Percentiles rank a stretch among this genome's conserved stretches.
phyloP scores from a whole-genome alignment of 78 protist species.

The Dictyostelium capitatum region DNA sequence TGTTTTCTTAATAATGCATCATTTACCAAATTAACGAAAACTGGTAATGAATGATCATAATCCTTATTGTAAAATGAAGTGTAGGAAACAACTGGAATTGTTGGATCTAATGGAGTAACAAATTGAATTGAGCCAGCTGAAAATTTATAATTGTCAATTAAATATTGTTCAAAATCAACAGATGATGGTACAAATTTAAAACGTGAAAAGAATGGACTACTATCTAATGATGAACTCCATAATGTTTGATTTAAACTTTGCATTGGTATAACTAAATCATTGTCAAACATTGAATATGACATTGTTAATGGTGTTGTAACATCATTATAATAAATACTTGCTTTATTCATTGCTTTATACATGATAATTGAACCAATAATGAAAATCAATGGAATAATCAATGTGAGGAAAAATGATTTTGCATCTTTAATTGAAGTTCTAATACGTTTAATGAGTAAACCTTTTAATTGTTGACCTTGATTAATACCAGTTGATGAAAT shows the following conservation, averaged over 20 bases:
- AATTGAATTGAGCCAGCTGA: slow-evolving; percentile 32
- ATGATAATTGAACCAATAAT: slow-evolving; percentile 52
- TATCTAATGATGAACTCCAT: not conserved
- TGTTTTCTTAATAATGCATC: not conserved
- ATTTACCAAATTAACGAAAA: not conserved
- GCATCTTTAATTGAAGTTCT: slow-evolving; percentile 38
- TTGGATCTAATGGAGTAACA: not conserved
- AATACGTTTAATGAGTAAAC: slow-evolving; percentile 59
- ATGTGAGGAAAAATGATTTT: slow-evolving; percentile 21
- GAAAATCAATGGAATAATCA: slow-evolving; percentile 19
- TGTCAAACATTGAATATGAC: not conserved
- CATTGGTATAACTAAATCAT: not conserved
- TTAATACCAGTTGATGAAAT: slow-evolving; percentile 20
- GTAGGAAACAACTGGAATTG: not conserved
- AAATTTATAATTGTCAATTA: not conserved
- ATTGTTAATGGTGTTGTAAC: slow-evolving; percentile 16
- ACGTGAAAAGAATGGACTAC: not conserved
- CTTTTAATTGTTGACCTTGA: slow-evolving; percentile 50
- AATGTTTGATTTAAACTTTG: not conserved
- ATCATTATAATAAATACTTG: not conserved
- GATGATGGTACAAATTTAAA: not conserved
- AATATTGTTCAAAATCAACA: not conserved
- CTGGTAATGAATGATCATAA: slow-evolving; percentile 41
- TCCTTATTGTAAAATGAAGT: not conserved
- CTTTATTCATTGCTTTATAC: slow-evolving; percentile 7